Base-by-base conservation (phyloP, 441 rosid genomes). In the Breynia disticha region DNA sequence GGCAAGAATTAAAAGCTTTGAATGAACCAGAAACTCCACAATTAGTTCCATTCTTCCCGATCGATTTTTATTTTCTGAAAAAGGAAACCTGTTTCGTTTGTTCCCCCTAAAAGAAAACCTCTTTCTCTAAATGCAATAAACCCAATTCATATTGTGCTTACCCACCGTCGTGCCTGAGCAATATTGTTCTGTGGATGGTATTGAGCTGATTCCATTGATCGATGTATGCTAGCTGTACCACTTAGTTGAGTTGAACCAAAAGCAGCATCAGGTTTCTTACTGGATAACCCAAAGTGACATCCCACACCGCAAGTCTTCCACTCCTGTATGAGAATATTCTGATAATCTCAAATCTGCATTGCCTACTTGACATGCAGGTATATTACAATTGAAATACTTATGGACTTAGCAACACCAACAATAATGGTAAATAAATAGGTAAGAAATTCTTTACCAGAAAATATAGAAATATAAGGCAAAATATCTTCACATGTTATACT, bases 121-220 rank as follows among this genome's bases (percentile, higher is more conserved):
- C 22, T 19, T 19, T 52, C 16, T 52, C 38, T n/a, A 24, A 54
- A 52, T 54, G 35, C 43, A 48, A 59, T 42, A 11, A 62, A 70
- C 67, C 58, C 49, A 62, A 67, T 60, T 55, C 35, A 60, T 71
- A 66, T 66, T 63, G 79, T 79, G 90, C 94, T 85, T 86, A 91
- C 95, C 94, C 89, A 91, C 96, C 95, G 82, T 80, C 90, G 82
- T 75, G 98, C 96, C 46, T 57, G 69, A 60, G 59, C 83, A 59
- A 91, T 57, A 76, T 78, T 63, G 61, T 87, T 91, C 46, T 78
- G 77, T 39, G 61, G 16, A 70, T 82, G 87, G 62, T 91, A 86
- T 15, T 68, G 68, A 51, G 96, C 72, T 45, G 98, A 83, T 74
- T 91, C 98, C 96, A 91, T 91, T 19, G 96, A 91, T 57, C 87